phyloP scores from a whole-genome alignment of 78 protist genomes.

The Dictyostelium firmibasis region DNA sequence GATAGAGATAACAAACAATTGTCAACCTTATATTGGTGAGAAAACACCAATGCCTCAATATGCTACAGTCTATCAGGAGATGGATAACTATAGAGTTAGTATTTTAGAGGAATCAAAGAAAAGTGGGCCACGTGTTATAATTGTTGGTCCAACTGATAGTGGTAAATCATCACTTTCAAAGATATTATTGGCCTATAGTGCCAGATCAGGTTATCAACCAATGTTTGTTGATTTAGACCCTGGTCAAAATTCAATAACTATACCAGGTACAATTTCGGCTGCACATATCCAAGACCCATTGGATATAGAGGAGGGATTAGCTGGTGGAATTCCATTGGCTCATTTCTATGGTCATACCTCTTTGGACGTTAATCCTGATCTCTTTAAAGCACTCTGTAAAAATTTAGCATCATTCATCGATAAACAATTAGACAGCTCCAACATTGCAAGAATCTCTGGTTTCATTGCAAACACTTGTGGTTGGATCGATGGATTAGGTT shows the following conservation, averaged over 20 bases:
- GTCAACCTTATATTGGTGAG: slow-evolving; percentile 13
- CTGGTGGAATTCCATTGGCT: slow-evolving; percentile 69
- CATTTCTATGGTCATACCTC: slow-evolving; percentile 83
- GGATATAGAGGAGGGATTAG: slow-evolving; percentile 53
- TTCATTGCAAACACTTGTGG: slow-evolving; percentile 89
- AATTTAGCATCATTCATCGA: slow-evolving; percentile 43
- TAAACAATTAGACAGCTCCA: background rate
- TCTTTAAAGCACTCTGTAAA: slow-evolving; percentile 48
- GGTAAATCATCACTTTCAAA: slow-evolving; percentile 87
- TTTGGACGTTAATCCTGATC: slow-evolving; percentile 49
- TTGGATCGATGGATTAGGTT: slow-evolving; percentile 90
- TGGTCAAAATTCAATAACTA: slow-evolving; percentile 80
- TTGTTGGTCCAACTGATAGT: slow-evolving; percentile 86
- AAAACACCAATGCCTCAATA: slow-evolving; percentile 87
- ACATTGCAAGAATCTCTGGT: slow-evolving; percentile 68
- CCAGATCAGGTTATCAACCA: slow-evolving; percentile 57
- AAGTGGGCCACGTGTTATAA: slow-evolving; percentile 63
- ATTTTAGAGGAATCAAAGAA: background rate
- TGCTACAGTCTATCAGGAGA: slow-evolving; percentile 24
- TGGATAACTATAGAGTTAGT: slow-evolving; percentile 57
- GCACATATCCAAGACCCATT: slow-evolving; percentile 59
- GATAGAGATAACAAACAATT: slow-evolving; percentile 4
- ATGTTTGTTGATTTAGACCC: slow-evolving; percentile 86
- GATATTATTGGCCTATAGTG: slow-evolving; percentile 78
- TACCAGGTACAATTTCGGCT: slow-evolving; percentile 86